Evolutionary conservation across 306 rosid species (phyloP).

Genomic region (Lotus japonicus): DNA sequence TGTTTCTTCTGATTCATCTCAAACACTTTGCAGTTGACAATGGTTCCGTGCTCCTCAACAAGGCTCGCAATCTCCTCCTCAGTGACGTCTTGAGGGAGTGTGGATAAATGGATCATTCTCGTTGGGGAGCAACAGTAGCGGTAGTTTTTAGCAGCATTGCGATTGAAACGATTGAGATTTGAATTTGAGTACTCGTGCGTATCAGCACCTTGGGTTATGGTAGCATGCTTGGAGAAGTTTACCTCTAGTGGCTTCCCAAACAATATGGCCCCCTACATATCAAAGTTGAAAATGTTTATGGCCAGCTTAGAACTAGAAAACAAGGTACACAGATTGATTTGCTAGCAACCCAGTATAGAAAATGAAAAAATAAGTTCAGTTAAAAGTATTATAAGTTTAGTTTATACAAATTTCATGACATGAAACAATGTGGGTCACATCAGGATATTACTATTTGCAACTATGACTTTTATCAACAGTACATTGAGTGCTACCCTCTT

Average conservation of each 20-base stretch:
- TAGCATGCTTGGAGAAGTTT: slow-evolving; percentile 77
- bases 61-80: slow-evolving; percentile 77
- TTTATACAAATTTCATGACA: neutral
- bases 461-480: neutral
- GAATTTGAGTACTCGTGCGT: slow-evolving; percentile 77
- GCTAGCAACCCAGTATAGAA: neutral
- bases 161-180: slow-evolving; percentile 90
- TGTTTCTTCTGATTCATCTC: slow-evolving; percentile 94
- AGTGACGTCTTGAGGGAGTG: slow-evolving; percentile 70
- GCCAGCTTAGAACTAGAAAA: neutral
- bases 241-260: slow-evolving; percentile 85
- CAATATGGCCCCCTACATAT: slow-evolving; percentile 64
- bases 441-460: neutral
- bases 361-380: no score
- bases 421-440: no score
- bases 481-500: neutral
- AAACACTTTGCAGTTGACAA: slow-evolving; percentile 60
- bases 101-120: slow-evolving; percentile 77
- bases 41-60: slow-evolving; percentile 68
- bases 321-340: neutral
- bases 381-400: no score
- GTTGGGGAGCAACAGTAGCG: slow-evolving; percentile 93
- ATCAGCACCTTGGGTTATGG: slow-evolving; percentile 84
- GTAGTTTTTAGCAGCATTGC: slow-evolving; percentile 91
- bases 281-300: neutral